A percentile compares a stretch with the other conserved stretches of the same genome.
phyloP scores from a whole-genome alignment of 345 rosid species.

The Excoecaria cochinchinensis region DNA sequence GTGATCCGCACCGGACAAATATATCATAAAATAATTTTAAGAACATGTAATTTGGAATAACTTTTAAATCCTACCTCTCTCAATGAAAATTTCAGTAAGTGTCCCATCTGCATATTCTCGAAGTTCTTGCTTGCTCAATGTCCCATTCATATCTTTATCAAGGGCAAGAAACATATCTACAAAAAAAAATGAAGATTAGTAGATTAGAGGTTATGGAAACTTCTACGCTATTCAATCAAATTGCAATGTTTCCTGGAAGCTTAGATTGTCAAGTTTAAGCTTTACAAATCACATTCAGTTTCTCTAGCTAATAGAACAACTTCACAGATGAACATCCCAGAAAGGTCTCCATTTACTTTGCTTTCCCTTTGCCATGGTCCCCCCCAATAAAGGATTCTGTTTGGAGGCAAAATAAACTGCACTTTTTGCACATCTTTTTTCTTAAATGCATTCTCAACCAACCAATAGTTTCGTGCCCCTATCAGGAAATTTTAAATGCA shows the following conservation, averaged over 20 bases:
- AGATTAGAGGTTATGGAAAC: background rate
- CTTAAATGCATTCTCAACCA: background rate
- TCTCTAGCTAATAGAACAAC: no score
- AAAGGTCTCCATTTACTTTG: no score
- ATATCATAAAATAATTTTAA: no score
- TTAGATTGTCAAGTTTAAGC: no score
- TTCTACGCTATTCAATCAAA: background rate
- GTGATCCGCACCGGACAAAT: background rate
- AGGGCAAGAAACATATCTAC: conserved; percentile 95
- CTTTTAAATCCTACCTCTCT: conserved; percentile 61
- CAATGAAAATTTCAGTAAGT: conserved; percentile 86
- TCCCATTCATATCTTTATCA: conserved; percentile 89
- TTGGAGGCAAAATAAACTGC: no score
- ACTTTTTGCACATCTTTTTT: no score
- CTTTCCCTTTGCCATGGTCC: no score
- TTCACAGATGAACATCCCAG: no score
- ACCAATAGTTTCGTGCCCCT: background rate
- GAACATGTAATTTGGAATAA: background rate
- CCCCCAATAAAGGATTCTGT: no score
- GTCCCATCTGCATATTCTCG: conserved; percentile 97
- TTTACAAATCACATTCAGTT: no score
- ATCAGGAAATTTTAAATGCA: background rate
- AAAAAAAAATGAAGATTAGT: conserved; percentile 16
- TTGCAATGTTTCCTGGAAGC: background rate
- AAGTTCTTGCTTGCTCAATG: conserved; percentile 95